Base-by-base conservation (phyloP, 495 filamentous ascomycete species). In the Hypoxylon fuscum region DNA sequence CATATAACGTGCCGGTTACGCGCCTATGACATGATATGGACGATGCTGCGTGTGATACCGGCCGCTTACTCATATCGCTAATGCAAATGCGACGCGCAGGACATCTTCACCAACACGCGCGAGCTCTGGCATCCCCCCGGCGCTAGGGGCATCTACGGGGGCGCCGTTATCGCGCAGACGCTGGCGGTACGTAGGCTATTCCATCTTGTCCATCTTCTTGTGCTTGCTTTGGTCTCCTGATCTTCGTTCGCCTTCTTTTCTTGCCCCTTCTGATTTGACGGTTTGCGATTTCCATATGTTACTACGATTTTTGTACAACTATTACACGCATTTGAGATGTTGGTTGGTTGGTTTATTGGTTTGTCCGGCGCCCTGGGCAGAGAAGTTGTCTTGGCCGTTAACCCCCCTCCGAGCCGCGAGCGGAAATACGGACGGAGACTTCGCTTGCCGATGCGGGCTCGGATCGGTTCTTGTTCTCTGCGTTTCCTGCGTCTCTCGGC, bases 71-170 rank as follows among this genome's bases (percentile, higher is more conserved):
- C 38, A 29, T 40, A 27, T 27, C 8, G 25, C 25, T 27, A 3
- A 27, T 27, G 25, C 25, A 4, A 9, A 51, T 17, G 34, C 8
- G 7, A n/a, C 6, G 3, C 27, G 10, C 64, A 92, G 88, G 88
- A 93, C 68, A 85, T 97, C 55, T 98, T 92, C 80, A 97, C 95
- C 25, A 98, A 98, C 69, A 90, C 91, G 6, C 87, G 91, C 23
- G 88, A 90, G 20, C 81, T 93, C 52, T 97, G 92, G 91, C 92
- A 96, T 56, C 94, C 95, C 0, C 86, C 89, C 0, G 93, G 92
- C 11, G 95, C 94, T 12, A 87, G 95, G 22, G 94, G 95, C 40
- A 89, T 98, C 68, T 98, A 92, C 71, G 95, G 95, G 68, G 95
- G 95, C 59, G 85, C 89, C 35, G 92, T 92, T 1, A 97, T 98